Base-by-base conservation (phyloP, 805 yeast genomes). In the Wickerhamiella bombiphila region DNA sequence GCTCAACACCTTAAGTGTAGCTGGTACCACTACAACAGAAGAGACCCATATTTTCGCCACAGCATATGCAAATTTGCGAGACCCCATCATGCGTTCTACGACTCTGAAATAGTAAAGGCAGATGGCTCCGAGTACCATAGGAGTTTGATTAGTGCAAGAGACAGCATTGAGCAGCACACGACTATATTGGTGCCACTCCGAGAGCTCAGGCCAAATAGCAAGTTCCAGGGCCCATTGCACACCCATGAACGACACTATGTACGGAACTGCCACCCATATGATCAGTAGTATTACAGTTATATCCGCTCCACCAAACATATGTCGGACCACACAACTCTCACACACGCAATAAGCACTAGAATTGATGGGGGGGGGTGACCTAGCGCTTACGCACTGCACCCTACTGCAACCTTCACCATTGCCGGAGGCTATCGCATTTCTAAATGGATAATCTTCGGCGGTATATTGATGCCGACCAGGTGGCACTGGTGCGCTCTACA, bases 371-470 rank as follows among this genome's bases (percentile, higher is more conserved):
- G n/a, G n/a, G n/a, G n/a, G n/a, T n/a, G n/a, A n/a, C n/a, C n/a
- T n/a, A n/a, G n/a, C n/a, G n/a, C n/a, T n/a, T n/a, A n/a, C n/a
- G n/a, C n/a, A n/a, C n/a, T n/a, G n/a, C n/a, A n/a, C n/a, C n/a
- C n/a, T n/a, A n/a, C n/a, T n/a, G n/a, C n/a, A n/a, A n/a, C n/a
- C n/a, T n/a, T n/a, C n/a, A n/a, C n/a, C n/a, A n/a, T n/a, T n/a
- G n/a, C n/a, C n/a, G n/a, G n/a, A n/a, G n/a, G n/a, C n/a, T n/a
- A n/a, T n/a, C n/a, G n/a, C n/a, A n/a, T n/a, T n/a, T n/a, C n/a
- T n/a, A n/a, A n/a, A 17, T 41, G 20, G 46, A 45, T 24, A 20
- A 26, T 2, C 25, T 43, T n/a, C 42, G 38, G 30, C 36, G 26
- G 22, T 37, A 34, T 26, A 40, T 45, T 7, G 38, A 16, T 9